A percentile compares a stretch with the other conserved stretches of the same genome.
These are phyloP conservation scores for Bombardia bombarda DNA, from an alignment of 495 filamentous ascomycete species.

Conservation along the genomic window DNA sequence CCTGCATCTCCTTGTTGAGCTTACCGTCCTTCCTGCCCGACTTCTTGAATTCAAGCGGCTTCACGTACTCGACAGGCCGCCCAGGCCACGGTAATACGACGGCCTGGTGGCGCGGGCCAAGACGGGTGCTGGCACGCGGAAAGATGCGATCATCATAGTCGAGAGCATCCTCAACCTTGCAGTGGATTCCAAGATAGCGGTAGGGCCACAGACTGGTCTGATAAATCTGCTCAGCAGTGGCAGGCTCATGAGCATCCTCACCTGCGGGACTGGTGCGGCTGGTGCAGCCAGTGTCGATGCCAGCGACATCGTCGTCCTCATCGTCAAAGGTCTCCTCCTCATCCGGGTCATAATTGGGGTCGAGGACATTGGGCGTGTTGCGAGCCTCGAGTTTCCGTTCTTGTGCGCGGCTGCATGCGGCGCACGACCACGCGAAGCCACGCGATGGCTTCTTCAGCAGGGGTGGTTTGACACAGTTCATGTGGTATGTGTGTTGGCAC, in stretches of 20 bases:
- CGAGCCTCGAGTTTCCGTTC: conserved; percentile 88
- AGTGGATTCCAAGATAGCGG: conserved; percentile 92
- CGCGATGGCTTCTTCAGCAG: conserved; percentile 93
- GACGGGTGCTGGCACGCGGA: conserved; percentile 84
- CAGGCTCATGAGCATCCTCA: conserved; percentile 52
- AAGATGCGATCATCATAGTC: conserved; percentile 99
- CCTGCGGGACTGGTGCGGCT: conserved; percentile 51
- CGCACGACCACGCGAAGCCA: conserved; percentile 97
- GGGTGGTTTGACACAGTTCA: conserved; percentile 92
- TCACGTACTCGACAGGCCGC: conserved; percentile 77
- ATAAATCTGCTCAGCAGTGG: conserved; percentile 82
- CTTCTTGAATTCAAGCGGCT: conserved; percentile 78
- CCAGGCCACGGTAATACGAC: conserved; percentile 78
- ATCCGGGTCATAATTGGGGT: conserved; percentile 18
- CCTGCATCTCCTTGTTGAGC: conserved; percentile 66
- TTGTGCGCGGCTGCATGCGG: conserved; percentile 86
- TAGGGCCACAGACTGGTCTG: conserved; percentile 94
- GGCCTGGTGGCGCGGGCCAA: conserved; percentile 90
- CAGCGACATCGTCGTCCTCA: conserved; percentile 80
- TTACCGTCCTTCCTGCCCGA: conserved; percentile 56
- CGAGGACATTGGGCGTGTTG: conserved; percentile 63
- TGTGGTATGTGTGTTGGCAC: conserved; percentile 92
- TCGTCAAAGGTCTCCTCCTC: conserved; percentile 46
- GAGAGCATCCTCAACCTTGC: conserved; percentile 88
- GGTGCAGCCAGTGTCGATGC: conserved; percentile 58